Conservation (phyloP, 2,329 filamentous ascomycete genomes). For the Fusarium tricinctum region DNA sequence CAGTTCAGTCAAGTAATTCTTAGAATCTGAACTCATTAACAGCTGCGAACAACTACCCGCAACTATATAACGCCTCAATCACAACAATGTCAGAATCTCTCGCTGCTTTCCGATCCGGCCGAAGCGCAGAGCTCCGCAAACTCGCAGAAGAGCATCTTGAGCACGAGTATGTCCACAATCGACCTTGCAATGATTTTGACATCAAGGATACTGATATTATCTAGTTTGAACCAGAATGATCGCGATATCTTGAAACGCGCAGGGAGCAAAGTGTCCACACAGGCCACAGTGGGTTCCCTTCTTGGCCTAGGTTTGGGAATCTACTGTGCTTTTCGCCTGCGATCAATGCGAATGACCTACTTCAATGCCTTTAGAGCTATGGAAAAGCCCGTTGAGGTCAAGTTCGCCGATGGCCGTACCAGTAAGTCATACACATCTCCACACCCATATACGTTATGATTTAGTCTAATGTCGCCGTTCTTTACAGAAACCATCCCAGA, state of each 20-base stretch:
- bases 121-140: background rate
- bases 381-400: constrained; percentile 9
- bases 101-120: constrained; percentile 6
- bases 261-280: background rate
- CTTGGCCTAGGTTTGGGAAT: background rate
- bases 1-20: too few relatives aligned
- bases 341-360: constrained; percentile 15
- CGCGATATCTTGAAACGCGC: background rate
- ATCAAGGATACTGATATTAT: background rate
- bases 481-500: constrained; percentile 3
- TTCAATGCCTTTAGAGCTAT: constrained; percentile 11
- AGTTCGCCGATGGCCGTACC: constrained; percentile 11
- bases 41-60: background rate
- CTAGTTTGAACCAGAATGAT: background rate
- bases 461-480: background rate
- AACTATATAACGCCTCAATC: background rate
- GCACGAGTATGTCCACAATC: constrained; percentile 3
- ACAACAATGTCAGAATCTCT: constrained; percentile 8
- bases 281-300: background rate
- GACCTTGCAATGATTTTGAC: too few relatives aligned
- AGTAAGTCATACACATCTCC: background rate
- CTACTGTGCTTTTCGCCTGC: background rate
- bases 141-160: constrained; percentile 13
- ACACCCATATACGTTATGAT: too few relatives aligned
- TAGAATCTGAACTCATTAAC: background rate